Evolutionary conservation across 306 rosid genomes (phyloP).

Genomic region (Cyclanthera cordifolia): DNA sequence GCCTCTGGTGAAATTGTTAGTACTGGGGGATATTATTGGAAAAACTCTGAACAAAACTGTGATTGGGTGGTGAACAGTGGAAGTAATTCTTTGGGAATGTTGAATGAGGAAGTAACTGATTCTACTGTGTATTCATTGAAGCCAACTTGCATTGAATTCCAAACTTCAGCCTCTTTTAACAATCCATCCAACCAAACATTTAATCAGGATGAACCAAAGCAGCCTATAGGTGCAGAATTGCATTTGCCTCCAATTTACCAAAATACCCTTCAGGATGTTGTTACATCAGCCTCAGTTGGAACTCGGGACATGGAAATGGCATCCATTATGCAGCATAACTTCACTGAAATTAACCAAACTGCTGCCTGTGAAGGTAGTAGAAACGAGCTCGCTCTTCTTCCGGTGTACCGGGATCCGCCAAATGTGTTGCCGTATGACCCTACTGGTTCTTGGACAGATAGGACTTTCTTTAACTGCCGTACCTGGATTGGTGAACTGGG

Average conservation of each 20-base stretch:
- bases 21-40: constrained; percentile 15
- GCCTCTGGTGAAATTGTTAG: too few species aligned
- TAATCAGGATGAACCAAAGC: constrained; percentile 23
- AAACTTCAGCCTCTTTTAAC: constrained; percentile 2
- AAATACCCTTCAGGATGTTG: constrained; percentile 40
- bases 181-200: constrained; percentile 12
- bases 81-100: constrained; percentile 20
- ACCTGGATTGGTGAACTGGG: constrained; percentile 22
- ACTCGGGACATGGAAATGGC: constrained; percentile 26
- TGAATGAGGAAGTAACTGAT: constrained; percentile 19
- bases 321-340: constrained; percentile 19
- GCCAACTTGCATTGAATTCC: constrained; percentile 17
- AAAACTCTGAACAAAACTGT: constrained; percentile 25
- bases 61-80: constrained; percentile 47
- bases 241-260: constrained; percentile 30
- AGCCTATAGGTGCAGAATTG: constrained; percentile 27
- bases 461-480: constrained; percentile 14
- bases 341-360: constrained; percentile 14
- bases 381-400: constrained; percentile 30
- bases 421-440: constrained; percentile 23
- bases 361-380: constrained; percentile 24
- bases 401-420: constrained; percentile 29
- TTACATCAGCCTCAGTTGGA: constrained; percentile 31
- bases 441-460: constrained; percentile 31
- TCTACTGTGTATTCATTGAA: constrained; percentile 19